Percentiles rank a stretch among this genome's conserved stretches.
Conservation (phyloP, 2,329 filamentous ascomycete genomes). For the Xylariaceae sp. region DNA sequence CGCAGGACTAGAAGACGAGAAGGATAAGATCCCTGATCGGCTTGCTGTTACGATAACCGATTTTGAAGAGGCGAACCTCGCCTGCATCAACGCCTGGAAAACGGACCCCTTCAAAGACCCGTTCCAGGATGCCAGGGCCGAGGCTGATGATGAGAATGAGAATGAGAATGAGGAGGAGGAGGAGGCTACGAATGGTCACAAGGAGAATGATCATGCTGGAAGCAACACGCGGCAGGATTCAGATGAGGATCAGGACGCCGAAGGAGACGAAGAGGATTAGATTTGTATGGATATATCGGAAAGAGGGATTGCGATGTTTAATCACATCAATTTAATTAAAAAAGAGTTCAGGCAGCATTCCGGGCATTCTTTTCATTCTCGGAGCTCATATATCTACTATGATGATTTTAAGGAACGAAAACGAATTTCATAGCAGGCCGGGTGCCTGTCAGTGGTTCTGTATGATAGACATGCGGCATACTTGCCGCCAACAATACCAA, state of each 20-base stretch:
- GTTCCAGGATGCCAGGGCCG: slow-evolving; percentile 30
- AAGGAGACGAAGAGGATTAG: slow-evolving; percentile 45
- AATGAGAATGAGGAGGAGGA: slow-evolving; percentile 19
- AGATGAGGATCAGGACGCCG: slow-evolving; percentile 37
- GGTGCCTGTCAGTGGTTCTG: no score
- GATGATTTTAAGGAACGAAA: no score
- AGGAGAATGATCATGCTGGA: slow-evolving; percentile 17
- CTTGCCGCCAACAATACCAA: no score
- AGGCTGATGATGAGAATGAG: slow-evolving; percentile 23
- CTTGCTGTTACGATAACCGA: slow-evolving; percentile 53
- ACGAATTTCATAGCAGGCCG: no score
- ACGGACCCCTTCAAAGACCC: slow-evolving; percentile 42
- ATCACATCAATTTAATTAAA: no score
- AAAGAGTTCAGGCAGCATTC: no score
- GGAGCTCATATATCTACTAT: no score
- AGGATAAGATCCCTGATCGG: slow-evolving; percentile 52
- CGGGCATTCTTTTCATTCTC: no score
- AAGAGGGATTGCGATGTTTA: no score
- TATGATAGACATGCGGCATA: no score
- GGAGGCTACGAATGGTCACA: slow-evolving; percentile 12
- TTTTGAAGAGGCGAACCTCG: slow-evolving; percentile 49
- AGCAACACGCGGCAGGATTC: slow-evolving; percentile 12
- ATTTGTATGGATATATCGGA: no score
- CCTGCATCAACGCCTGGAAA: slow-evolving; percentile 50
- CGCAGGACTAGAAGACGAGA: slow-evolving; percentile 43